Evolutionary conservation across 441 rosid species (phyloP).

Genomic region (Croton laevigatus): DNA sequence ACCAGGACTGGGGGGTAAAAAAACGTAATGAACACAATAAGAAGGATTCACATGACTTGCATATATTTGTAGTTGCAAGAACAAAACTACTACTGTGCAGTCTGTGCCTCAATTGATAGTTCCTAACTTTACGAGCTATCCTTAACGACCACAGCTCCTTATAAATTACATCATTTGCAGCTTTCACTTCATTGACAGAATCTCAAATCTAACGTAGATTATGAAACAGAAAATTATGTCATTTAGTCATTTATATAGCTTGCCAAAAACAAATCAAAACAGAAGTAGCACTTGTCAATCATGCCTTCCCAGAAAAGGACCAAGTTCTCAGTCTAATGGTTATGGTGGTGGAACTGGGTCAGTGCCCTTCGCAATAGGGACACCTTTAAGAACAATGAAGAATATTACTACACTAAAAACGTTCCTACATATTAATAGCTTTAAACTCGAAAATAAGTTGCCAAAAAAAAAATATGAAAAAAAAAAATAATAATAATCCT

Average conservation of each 20-base stretch:
- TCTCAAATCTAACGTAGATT: neutral
- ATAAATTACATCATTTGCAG: neutral
- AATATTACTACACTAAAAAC: neutral
- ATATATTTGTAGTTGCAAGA: neutral
- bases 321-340: neutral
- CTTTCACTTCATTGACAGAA: neutral
- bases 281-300: neutral
- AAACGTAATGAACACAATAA: no score
- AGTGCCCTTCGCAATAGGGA: neutral
- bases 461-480: neutral
- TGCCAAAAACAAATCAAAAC: neutral
- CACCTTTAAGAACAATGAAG: neutral
- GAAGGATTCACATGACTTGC: neutral
- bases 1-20: no score
- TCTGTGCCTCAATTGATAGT: neutral
- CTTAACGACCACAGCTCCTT: neutral
- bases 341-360: neutral
- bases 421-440: neutral
- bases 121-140: no score
- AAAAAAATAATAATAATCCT: neutral
- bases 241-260: neutral
- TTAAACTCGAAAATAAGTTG: neutral
- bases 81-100: neutral
- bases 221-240: neutral
- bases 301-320: neutral